Base-by-base conservation (phyloP, 257 asterid species). In the Leptodermis oblonga region DNA sequence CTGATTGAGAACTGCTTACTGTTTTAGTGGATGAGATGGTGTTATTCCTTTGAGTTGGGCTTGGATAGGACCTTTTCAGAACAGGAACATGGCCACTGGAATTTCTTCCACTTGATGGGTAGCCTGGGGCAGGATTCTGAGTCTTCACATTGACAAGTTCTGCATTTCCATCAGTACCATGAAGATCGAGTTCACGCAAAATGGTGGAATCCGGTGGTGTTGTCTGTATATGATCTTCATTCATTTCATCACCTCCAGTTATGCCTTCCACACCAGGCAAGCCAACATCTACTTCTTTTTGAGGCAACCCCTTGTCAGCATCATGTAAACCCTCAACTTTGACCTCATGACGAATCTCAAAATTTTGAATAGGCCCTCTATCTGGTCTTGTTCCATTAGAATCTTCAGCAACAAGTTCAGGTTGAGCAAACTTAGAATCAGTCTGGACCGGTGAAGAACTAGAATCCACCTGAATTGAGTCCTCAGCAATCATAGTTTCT, bases 151-250 rank as follows among this genome's bases (percentile, higher is more conserved):
- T 26, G n/a, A 20, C 70, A 48, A 48, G 67, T 68, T 76, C 80
- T 55, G 25, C 23, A 68, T 67, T 33, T 77, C 28, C 75, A n/a
- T 72, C 63, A 45, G 23, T 42, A 33, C 26, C 31, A 63, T 43
- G 65, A 43, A 33, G 12, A 20, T 70, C 80, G 36, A 73, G 53
- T 65, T 82, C 80, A 48, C 67, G 41, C 33, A 81, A 63, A 37
- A 82, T 73, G 64, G 74, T 80, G 41, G 86, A 68, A 78, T 85
- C 87, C 5, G 92, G 95, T 45, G 95, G 96, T 20, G 96, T 87
- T 39, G 70, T 79, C 82, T 83, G 95, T 31, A 77, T 41, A 41
- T 48, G 59, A 55, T 79, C 91, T 72, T 82, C 84, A 70, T 46
- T 55, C 36, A 68, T 59, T 58, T 60, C 78, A 71, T 71, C 79